Conservation (phyloP, 2,329 filamentous ascomycete genomes). For the Nigrospora oryzae region DNA sequence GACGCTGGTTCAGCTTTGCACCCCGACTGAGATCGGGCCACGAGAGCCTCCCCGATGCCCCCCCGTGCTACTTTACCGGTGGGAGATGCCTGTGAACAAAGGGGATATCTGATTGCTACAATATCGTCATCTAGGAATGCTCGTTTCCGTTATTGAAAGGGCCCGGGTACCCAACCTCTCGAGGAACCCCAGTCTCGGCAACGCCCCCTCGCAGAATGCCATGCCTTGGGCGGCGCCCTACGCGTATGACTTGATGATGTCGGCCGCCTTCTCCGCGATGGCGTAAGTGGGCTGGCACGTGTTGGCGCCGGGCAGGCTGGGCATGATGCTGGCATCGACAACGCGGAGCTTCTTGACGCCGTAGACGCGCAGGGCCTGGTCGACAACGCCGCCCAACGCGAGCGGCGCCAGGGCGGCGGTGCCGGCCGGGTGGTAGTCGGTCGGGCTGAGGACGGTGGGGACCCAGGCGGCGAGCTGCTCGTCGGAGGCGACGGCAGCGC, state of each 20-base stretch:
- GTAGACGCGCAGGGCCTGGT: slow-evolving; percentile 28
- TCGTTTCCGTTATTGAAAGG: too few relatives aligned
- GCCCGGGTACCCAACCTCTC: too few relatives aligned
- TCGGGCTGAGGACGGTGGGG: neutral
- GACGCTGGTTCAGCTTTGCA: too few relatives aligned
- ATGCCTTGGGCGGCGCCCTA: neutral
- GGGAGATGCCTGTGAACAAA: too few relatives aligned
- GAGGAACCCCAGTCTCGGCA: too few relatives aligned
- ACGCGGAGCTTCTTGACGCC: slow-evolving; percentile 32
- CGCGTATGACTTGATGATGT: slow-evolving; percentile 1
- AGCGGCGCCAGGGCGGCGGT: slow-evolving; percentile 30
- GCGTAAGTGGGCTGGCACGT: slow-evolving; percentile 39
- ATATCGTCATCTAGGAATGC: too few relatives aligned
- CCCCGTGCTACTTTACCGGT: too few relatives aligned
- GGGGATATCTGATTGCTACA: too few relatives aligned
- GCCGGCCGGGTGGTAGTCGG: slow-evolving; percentile 25
- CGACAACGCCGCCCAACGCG: slow-evolving; percentile 30
- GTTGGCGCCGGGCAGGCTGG: slow-evolving; percentile 31
- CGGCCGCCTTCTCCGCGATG: slow-evolving; percentile 30
- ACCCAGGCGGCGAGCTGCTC: slow-evolving; percentile 16
- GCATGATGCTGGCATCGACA: slow-evolving; percentile 32
- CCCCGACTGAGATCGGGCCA: too few relatives aligned
- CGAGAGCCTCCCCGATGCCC: too few relatives aligned
- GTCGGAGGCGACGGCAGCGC: slow-evolving; percentile 19
- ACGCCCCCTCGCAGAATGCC: too few relatives aligned